Evolutionary conservation across 176 grass and related monocot species (phyloP).

Genomic region (bread wheat (Triticum aestivum)): IWGSC_CS_RefSeq_v2.1 NC_057795.1:439927453-439927952

Average conservation of each 20-base stretch:
- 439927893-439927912: slow-evolving; percentile 14
- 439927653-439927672: neutral
- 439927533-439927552: too few relatives aligned
- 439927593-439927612: too few relatives aligned
- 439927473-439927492: too few relatives aligned
- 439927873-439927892: slow-evolving; percentile 33
- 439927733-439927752: too few relatives aligned
- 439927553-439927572: too few relatives aligned
- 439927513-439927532: too few relatives aligned
- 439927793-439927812: slow-evolving; percentile 48
- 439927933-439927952: slow-evolving; percentile 1
- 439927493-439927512: too few relatives aligned
- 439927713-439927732: too few relatives aligned
- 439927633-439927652: neutral
- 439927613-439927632: neutral
- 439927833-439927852: neutral
- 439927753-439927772: neutral
- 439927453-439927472: too few relatives aligned
- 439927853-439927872: neutral
- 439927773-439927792: neutral
- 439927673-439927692: too few relatives aligned
- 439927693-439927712: too few relatives aligned
- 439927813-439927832: slow-evolving; percentile 10
- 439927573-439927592: too few relatives aligned
- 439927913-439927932: slow-evolving; percentile 23